These are phyloP conservation scores for Phyllosticta citriasiana DNA, from an alignment of 2,329 filamentous ascomycete genomes.

Conservation along the genomic window DNA sequence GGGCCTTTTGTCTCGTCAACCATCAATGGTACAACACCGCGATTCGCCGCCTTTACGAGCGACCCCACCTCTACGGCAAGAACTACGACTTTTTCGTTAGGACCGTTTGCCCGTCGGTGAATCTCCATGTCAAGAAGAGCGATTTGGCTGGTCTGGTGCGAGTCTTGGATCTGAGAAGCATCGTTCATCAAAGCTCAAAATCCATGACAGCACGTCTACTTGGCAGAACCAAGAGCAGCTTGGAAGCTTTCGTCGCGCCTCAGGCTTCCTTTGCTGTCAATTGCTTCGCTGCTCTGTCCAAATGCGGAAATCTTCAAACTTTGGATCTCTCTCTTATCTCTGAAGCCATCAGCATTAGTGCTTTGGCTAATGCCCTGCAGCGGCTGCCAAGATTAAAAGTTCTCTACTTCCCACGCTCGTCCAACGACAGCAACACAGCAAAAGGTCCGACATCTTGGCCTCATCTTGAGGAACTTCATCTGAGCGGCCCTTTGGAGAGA, in stretches of 20 bases:
- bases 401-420: constrained; percentile 36
- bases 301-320: constrained; percentile 40
- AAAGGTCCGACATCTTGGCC: constrained; percentile 31
- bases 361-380: constrained; percentile 41
- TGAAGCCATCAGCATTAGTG: constrained; percentile 38
- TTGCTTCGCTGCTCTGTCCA: constrained; percentile 46
- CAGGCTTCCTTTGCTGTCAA: constrained; percentile 48
- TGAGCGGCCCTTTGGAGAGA: constrained; percentile 35
- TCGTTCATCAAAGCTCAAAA: constrained; percentile 52
- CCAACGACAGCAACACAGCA: constrained; percentile 23
- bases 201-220: constrained; percentile 48
- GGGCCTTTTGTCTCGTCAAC: constrained; percentile 38
- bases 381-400: constrained; percentile 35
- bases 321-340: constrained; percentile 46
- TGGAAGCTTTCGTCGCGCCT: constrained; percentile 48
- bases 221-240: constrained; percentile 40
- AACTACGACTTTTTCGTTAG: constrained; percentile 45
- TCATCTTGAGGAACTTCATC: constrained; percentile 31
- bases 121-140: constrained; percentile 39
- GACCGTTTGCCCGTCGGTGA: constrained; percentile 45
- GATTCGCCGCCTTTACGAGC: constrained; percentile 42
- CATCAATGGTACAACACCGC: constrained; percentile 47
- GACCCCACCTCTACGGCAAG: constrained; percentile 41
- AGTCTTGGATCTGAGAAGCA: constrained; percentile 41
- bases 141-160: constrained; percentile 42